Conservation (phyloP, 2,329 filamentous ascomycete genomes). For the Neonectria faginata region DNA sequence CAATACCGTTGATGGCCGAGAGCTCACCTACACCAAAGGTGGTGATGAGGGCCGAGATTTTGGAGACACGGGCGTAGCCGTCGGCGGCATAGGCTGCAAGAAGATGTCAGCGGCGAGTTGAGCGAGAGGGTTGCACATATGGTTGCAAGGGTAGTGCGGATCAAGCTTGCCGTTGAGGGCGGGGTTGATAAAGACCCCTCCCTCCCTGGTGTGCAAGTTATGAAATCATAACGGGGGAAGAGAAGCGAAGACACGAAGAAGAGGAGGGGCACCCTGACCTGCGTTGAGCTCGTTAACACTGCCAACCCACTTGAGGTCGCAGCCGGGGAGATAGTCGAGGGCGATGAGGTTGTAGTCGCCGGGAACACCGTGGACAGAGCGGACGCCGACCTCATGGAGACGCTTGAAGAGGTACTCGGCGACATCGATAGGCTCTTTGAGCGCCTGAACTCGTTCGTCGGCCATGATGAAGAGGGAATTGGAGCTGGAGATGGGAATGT, state of each 20-base stretch:
- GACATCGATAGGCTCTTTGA: constrained; percentile 67
- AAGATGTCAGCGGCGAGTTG: constrained; percentile 33
- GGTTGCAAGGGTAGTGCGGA: constrained; percentile 13
- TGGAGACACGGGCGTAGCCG: constrained; percentile 80
- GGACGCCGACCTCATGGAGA: constrained; percentile 72
- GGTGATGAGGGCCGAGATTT: constrained; percentile 76
- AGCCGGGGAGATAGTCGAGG: constrained; percentile 72
- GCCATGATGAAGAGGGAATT: constrained; percentile 10
- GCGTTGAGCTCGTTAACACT: constrained; percentile 81
- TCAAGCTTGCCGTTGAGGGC: constrained; percentile 19
- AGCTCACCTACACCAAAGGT: constrained; percentile 82
- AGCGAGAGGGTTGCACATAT: constrained; percentile 16
- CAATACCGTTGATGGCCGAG: constrained; percentile 79
- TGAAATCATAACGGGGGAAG: constrained; percentile 30
- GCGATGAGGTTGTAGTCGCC: constrained; percentile 79
- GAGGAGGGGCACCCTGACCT: constrained; percentile 56
- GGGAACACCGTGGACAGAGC: constrained; percentile 75
- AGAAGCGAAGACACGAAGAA: background rate
- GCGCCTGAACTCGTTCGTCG: constrained; percentile 42
- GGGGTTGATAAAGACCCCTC: constrained; percentile 14
- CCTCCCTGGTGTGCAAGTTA: constrained; percentile 10
- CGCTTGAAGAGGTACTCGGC: constrained; percentile 76
- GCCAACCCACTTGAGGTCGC: constrained; percentile 72
- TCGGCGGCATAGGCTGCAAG: constrained; percentile 78
- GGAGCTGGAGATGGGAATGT: background rate